Evolutionary conservation across 805 yeast genomes (phyloP), one percentile per base, ranked within the genome.

Genomic region (Candida silvatica): DNA sequence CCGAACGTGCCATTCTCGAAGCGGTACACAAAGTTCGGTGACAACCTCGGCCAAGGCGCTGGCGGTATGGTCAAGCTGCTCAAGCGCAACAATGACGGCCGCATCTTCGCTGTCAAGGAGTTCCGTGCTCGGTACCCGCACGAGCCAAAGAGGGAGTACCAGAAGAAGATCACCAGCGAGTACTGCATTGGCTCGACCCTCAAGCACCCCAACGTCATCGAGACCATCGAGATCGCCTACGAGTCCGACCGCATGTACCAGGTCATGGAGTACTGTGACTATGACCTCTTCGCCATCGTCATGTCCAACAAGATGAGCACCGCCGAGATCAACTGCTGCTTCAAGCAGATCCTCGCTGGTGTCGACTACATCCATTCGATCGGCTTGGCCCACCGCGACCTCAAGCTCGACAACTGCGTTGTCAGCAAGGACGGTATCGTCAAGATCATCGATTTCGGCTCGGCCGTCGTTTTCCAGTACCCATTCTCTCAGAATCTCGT

Each of bases 251-350:
- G 90, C 37, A 80, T 86, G 39, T 75, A 81, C 47, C 96, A 88
- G 59, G 88, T 88, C 31, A 82, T 88, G 94, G 97, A 88, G 52
- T 88, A 85, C 57, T 87, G 95, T 56, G 95, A 88, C 46, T 87
- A 72, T 54, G 97, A 88, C 55, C 65, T 88, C 45, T 88, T 88
- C 59, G 96, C 96, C 8, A 83, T 88, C 38, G 96, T 88, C 22
- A 87, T 88, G 95, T 78, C 88, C 35, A 85, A 86, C 47, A 81
- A 83, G 49, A 88, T 88, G 97, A 59, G 79, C 2, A 61, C 68
- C 33, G 75, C 69, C 30, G 97, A 88, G 57, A 71, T 85, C 25
- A 77, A 78, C 55, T 88, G 97, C 58, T 88, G 95, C 58, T 85
- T 88, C 56, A 83, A 84, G 51, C 95, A 85, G 60, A 74, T 88